Conservation (phyloP, 768 basidiomycete species). For the Amanita phalloides region DNA sequence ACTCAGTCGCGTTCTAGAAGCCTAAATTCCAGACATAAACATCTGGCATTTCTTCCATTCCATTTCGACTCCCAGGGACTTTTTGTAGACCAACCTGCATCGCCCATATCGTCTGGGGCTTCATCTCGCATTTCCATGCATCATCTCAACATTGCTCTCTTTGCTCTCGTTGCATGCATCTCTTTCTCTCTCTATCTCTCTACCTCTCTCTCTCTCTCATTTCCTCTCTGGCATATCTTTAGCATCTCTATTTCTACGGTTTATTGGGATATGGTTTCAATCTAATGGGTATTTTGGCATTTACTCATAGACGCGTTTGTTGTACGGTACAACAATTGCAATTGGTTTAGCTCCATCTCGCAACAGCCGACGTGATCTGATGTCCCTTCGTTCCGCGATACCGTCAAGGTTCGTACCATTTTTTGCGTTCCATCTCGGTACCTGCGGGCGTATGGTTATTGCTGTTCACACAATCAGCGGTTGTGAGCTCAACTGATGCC, state of each 20-base stretch:
- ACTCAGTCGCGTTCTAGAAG: conserved; percentile 11
- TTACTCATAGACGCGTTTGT: conserved; percentile 11
- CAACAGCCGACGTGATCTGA: neutral
- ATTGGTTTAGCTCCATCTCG: neutral
- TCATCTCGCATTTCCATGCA: conserved; percentile 5
- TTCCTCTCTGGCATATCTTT: conserved; percentile 6
- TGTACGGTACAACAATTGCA: conserved; percentile 4
- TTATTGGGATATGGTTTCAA: conserved; percentile 10
- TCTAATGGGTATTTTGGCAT: conserved; percentile 15
- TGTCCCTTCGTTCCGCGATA: neutral
- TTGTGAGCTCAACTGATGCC: neutral
- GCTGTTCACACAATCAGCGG: neutral
- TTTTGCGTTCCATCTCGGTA: neutral
- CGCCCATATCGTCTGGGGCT: neutral
- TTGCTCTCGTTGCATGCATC: conserved; percentile 13
- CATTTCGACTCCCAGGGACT: conserved; percentile 4
- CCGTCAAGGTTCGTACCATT: neutral
- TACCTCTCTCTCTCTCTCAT: neutral
- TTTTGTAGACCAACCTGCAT: conserved; percentile 4
- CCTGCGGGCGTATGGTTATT: neutral
- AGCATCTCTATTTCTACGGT: conserved; percentile 10
- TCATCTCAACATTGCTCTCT: conserved; percentile 11
- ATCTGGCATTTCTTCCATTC: neutral
- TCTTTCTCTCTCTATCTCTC: neutral
- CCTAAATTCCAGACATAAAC: conserved; percentile 18